phyloP scores from a whole-genome alignment of 805 yeast genomes.

The Kodamaea neixiangensis region DNA sequence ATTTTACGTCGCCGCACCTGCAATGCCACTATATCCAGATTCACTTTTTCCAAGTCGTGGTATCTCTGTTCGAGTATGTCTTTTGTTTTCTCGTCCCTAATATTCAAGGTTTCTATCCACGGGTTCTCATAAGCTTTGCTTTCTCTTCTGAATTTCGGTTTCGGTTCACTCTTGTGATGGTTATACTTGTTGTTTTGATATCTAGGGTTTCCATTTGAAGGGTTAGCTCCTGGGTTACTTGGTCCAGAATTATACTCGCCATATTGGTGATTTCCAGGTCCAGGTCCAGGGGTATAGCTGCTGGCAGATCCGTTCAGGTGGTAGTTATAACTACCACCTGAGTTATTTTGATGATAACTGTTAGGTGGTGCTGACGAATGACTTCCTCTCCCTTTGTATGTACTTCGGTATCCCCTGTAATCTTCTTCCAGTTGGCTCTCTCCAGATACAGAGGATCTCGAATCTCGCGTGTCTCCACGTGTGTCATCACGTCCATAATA shows the following conservation, averaged over 20 bases:
- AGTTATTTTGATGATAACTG: neutral
- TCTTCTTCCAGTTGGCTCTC: neutral
- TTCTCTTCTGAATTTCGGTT: neutral
- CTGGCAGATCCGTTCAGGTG: neutral
- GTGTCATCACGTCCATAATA: conserved; percentile 1
- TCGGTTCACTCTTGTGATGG: neutral
- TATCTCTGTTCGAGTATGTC: conserved; percentile 27
- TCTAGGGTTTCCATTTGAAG: neutral
- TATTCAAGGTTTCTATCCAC: conserved; percentile 34
- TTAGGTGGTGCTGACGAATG: neutral
- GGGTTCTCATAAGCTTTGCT: conserved; percentile 23
- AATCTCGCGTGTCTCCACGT: conserved; percentile 4
- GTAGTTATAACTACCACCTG: neutral
- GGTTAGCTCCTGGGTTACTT: no score
- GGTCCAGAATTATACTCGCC: neutral
- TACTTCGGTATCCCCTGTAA: neutral
- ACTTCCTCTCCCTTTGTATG: neutral
- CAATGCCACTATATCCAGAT: conserved; percentile 26
- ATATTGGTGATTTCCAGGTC: neutral
- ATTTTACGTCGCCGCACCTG: conserved; percentile 27
- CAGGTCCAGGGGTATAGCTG: neutral
- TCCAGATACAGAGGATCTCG: neutral
- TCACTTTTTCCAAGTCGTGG: conserved; percentile 25
- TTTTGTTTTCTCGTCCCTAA: conserved; percentile 28
- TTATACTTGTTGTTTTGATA: conserved; percentile 1